These are phyloP conservation scores for Prunus salicina DNA, from an alignment of 306 rosid species.

Conservation along the genomic window DNA sequence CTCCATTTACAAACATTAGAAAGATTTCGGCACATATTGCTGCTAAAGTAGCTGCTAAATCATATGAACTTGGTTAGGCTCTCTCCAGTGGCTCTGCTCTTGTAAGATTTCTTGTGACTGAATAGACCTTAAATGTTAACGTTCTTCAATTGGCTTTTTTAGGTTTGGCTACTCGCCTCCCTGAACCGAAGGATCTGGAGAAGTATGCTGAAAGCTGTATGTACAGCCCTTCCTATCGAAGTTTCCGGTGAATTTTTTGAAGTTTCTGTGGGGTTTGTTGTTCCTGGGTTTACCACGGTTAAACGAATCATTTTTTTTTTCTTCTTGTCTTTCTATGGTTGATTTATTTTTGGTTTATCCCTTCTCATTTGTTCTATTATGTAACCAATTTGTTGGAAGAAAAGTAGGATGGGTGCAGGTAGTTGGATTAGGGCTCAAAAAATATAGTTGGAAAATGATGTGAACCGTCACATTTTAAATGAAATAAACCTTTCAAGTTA, in stretches of 20 bases:
- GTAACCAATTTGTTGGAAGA: conserved; percentile 18
- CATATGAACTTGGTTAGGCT: conserved; percentile 83
- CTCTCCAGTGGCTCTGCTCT: neutral
- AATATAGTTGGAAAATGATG: conserved; percentile 20
- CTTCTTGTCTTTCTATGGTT: neutral
- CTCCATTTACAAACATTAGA: conserved; percentile 84
- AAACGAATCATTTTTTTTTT: neutral
- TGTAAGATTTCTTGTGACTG: neutral
- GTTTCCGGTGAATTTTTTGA: conserved; percentile 48
- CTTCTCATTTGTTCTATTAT: conserved; percentile 3
- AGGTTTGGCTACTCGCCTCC: conserved; percentile 94
- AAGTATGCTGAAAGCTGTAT: conserved; percentile 82
- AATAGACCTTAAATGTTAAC: neutral
- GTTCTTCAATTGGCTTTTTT: conserved; percentile 8
- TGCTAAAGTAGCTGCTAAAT: conserved; percentile 80
- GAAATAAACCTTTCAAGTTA: neutral
- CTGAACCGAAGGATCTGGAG: conserved; percentile 82
- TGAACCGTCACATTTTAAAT: conserved; percentile 9
- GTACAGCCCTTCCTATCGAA: conserved; percentile 76
- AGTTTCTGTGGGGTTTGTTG: neutral
- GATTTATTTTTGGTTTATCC: neutral
- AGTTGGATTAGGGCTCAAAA: conserved; percentile 16
- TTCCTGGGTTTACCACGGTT: neutral
- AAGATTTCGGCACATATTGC: conserved; percentile 94
- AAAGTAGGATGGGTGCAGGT: conserved; percentile 25